Percentiles rank a stretch among this genome's conserved stretches.
These are phyloP conservation scores for Nemania abortiva DNA, from an alignment of 2,329 filamentous ascomycete species.

Conservation along the genomic window DNA sequence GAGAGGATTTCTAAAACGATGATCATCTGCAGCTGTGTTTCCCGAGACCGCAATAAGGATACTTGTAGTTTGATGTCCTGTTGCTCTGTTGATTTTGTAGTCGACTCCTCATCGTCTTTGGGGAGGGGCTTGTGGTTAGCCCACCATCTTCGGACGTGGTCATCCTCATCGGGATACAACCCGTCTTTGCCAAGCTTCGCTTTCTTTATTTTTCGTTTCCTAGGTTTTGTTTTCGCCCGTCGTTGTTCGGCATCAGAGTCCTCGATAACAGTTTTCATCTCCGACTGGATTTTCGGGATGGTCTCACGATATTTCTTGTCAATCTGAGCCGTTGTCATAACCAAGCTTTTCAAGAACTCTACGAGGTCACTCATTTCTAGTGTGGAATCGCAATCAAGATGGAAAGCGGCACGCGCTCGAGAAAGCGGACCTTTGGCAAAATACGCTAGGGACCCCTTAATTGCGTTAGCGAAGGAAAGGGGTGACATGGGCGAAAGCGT, in stretches of 20 bases:
- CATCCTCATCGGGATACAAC: slow-evolving; percentile 75
- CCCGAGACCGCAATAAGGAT: slow-evolving; percentile 76
- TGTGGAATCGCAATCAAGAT: slow-evolving; percentile 70
- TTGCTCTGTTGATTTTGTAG: slow-evolving; percentile 53
- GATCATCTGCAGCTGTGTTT: slow-evolving; percentile 85
- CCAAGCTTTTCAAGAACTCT: slow-evolving; percentile 74
- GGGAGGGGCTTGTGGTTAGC: slow-evolving; percentile 64
- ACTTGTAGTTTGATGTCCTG: slow-evolving; percentile 71
- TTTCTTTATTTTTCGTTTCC: slow-evolving; percentile 70
- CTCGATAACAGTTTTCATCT: slow-evolving; percentile 68
- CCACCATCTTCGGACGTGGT: slow-evolving; percentile 79
- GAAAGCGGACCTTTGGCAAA: slow-evolving; percentile 86
- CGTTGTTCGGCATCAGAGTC: slow-evolving; percentile 66
- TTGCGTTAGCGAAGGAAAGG: slow-evolving; percentile 54
- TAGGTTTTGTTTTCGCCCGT: slow-evolving; percentile 55
- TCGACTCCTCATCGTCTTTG: slow-evolving; percentile 59
- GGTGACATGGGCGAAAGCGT: slow-evolving; percentile 47
- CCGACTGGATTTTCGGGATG: slow-evolving; percentile 70
- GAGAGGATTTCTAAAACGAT: slow-evolving; percentile 81
- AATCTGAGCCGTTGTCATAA: slow-evolving; percentile 74
- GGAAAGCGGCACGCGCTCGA: slow-evolving; percentile 77
- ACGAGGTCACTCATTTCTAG: slow-evolving; percentile 73
- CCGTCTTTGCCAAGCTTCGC: slow-evolving; percentile 76
- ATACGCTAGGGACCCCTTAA: slow-evolving; percentile 80
- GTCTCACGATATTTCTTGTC: slow-evolving; percentile 86